Evolutionary conservation across 1,284 basidiomycete species (phyloP).

Genomic region (Sporisorium scitamineum): DNA sequence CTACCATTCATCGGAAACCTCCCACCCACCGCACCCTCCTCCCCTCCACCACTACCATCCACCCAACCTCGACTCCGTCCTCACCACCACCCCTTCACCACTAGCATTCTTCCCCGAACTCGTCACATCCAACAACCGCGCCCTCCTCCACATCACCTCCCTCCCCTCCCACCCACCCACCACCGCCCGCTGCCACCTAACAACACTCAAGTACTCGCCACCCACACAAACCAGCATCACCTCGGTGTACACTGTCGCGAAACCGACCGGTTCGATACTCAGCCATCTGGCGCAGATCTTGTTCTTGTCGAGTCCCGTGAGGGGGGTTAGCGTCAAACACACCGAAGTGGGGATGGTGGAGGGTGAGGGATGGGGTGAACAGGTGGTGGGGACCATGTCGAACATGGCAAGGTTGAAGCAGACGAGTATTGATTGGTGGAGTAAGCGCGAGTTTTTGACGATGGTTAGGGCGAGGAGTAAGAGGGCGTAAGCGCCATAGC

Average conservation of each 20-base stretch:
- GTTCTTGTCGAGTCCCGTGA: conserved; percentile 7
- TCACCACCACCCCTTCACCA: conserved; percentile 12
- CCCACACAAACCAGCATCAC: conserved; percentile 9
- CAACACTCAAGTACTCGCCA: conserved; percentile 34
- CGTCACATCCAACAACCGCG: conserved; percentile 45
- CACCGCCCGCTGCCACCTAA: neutral
- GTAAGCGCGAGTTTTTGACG: conserved; percentile 20
- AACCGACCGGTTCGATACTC: neutral
- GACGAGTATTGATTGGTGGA: conserved; percentile 23
- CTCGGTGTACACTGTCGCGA: conserved; percentile 19
- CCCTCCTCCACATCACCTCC: conserved; percentile 23
- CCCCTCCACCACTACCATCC: neutral
- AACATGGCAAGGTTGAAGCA: conserved; percentile 21
- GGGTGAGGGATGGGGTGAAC: neutral
- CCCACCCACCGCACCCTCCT: conserved; percentile 12
- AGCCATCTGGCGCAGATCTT: conserved; percentile 5
- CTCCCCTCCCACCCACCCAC: conserved; percentile 1
- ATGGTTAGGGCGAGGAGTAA: conserved; percentile 11
- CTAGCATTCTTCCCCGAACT: conserved; percentile 61
- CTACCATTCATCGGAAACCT: conserved; percentile 16
- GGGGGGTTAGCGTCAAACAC: conserved; percentile 5
- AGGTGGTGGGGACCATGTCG: neutral
- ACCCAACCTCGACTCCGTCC: conserved; percentile 3
- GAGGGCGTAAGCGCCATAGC: neutral
- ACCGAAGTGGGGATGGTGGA: neutral